phyloP scores from a whole-genome alignment of 805 yeast genomes.

The Wickerhamomyces ciferrii region DNA sequence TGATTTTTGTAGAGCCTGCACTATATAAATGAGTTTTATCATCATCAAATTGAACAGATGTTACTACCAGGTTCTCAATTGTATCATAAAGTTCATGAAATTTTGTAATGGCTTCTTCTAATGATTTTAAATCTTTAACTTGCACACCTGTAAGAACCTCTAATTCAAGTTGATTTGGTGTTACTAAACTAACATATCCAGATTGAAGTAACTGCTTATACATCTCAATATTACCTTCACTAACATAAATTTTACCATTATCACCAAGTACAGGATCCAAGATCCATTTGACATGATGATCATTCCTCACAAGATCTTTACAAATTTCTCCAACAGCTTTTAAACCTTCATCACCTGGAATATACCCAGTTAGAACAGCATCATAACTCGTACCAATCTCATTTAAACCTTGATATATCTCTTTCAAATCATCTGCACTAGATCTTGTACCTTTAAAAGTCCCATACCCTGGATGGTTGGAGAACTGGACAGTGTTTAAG shows the following conservation, averaged over 20 bases:
- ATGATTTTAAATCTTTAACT: conserved; percentile 31
- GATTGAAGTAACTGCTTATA: conserved; percentile 42
- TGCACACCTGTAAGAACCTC: conserved; percentile 48
- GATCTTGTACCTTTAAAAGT: conserved; percentile 53
- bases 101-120: conserved; percentile 31
- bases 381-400: conserved; percentile 47
- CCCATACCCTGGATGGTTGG: conserved; percentile 92
- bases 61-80: conserved; percentile 50
- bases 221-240: conserved; percentile 44
- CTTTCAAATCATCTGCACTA: conserved; percentile 37
- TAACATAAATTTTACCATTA: conserved; percentile 77
- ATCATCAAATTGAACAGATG: conserved; percentile 40
- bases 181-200: conserved; percentile 43
- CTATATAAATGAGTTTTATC: conserved; percentile 33
- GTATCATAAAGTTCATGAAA: conserved; percentile 40
- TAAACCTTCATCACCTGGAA: conserved; percentile 58
- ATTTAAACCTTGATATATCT: conserved; percentile 51
- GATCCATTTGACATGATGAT: conserved; percentile 43
- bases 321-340: conserved; percentile 41
- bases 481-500: conserved; percentile 80
- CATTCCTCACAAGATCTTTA: conserved; percentile 21
- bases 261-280: conserved; percentile 94
- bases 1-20: conserved; percentile 18
- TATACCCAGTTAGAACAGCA: conserved; percentile 75
- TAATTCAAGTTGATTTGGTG: conserved; percentile 76